Evolutionary conservation across 1,139 yeast species (phyloP).

Genomic region (Scheffersomyces titani): DNA sequence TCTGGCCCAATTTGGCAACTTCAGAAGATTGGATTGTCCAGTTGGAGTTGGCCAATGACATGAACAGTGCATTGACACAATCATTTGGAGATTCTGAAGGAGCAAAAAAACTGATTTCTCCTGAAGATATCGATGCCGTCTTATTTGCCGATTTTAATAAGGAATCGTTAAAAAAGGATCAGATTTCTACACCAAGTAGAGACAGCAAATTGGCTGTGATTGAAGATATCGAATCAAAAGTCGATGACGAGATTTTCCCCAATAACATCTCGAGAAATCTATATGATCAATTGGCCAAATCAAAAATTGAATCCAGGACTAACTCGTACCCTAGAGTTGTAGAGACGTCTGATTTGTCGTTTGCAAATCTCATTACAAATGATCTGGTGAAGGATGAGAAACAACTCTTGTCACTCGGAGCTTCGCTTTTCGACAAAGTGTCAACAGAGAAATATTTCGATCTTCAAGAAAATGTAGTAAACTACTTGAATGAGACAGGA

Average conservation of each 20-base stretch:
- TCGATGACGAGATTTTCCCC: slow-evolving; percentile 19
- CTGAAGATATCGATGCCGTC: slow-evolving; percentile 47
- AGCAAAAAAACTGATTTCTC: slow-evolving; percentile 21
- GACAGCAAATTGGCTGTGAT: slow-evolving; percentile 19
- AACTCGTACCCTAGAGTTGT: slow-evolving; percentile 31
- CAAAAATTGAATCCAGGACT: slow-evolving; percentile 19
- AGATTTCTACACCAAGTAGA: slow-evolving; percentile 25
- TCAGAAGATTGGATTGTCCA: slow-evolving; percentile 68
- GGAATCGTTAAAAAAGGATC: slow-evolving; percentile 19
- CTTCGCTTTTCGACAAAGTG: slow-evolving; percentile 56
- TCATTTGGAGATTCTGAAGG: slow-evolving; percentile 18
- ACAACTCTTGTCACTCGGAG: slow-evolving; percentile 47
- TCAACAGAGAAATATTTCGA: neutral
- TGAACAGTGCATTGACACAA: slow-evolving; percentile 50
- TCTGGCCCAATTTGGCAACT: slow-evolving; percentile 42
- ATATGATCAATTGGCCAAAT: slow-evolving; percentile 19
- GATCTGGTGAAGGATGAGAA: slow-evolving; percentile 12
- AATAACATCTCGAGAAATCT: slow-evolving; percentile 22
- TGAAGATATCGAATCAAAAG: slow-evolving; percentile 11
- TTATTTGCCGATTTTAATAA: slow-evolving; percentile 55
- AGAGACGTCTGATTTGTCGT: slow-evolving; percentile 19
- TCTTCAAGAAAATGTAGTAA: slow-evolving; percentile 21
- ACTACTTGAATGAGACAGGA: slow-evolving; percentile 19
- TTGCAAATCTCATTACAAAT: slow-evolving; percentile 22
- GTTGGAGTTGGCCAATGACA: slow-evolving; percentile 55